phyloP scores from a whole-genome alignment of 495 filamentous ascomycete species.

The Annulohypoxylon moriforme region DNA sequence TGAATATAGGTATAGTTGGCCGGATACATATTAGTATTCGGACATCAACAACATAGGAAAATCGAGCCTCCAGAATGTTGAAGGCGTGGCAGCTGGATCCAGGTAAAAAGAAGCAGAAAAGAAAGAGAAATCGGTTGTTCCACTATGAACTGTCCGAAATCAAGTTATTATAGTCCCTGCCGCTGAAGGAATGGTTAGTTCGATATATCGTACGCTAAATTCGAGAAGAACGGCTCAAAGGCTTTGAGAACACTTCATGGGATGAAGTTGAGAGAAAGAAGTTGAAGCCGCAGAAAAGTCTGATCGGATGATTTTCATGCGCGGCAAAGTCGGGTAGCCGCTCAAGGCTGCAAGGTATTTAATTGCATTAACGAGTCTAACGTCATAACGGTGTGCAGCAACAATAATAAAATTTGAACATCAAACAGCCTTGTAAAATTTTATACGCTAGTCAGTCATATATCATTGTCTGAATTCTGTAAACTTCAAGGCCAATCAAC shows the following conservation, averaged over 20 bases:
- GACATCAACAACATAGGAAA: constrained; percentile 9
- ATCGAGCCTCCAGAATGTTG: neutral
- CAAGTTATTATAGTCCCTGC: neutral
- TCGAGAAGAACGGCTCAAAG: neutral
- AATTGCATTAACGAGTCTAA: neutral
- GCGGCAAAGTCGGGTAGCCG: constrained; percentile 6
- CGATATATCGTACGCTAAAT: neutral
- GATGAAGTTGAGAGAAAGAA: constrained; percentile 36
- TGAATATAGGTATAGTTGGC: neutral
- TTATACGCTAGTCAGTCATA: too few relatives aligned
- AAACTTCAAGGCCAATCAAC: too few relatives aligned
- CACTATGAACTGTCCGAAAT: constrained; percentile 39
- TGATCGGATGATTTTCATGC: constrained; percentile 32
- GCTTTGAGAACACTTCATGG: neutral
- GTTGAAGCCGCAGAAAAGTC: constrained; percentile 32
- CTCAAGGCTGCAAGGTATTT: neutral
- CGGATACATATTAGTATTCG: constrained; percentile 14
- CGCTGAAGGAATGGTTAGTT: neutral
- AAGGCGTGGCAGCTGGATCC: neutral
- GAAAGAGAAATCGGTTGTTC: constrained; percentile 33
- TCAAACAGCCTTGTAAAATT: too few relatives aligned
- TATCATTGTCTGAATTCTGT: too few relatives aligned
- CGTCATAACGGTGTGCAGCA: neutral
- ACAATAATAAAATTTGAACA: too few relatives aligned
- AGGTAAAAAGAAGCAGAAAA: constrained; percentile 13